These are phyloP conservation scores for Colletotrichum tamarilloi DNA, from an alignment of 2,329 filamentous ascomycete genomes.

Conservation along the genomic window DNA sequence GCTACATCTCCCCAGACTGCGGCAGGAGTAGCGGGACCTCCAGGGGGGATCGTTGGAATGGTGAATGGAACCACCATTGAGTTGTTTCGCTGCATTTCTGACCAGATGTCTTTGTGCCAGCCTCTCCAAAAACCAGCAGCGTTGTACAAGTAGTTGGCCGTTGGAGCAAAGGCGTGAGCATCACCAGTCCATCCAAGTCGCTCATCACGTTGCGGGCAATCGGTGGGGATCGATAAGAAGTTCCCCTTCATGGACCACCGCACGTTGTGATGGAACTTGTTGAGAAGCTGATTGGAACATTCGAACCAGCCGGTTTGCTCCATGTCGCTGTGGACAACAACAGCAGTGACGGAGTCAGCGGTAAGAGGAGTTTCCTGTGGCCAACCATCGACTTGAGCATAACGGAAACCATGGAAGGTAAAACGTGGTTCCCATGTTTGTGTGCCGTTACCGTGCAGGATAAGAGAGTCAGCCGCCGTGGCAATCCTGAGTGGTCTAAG, in stretches of 20 bases:
- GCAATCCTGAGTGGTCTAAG: slow-evolving; percentile 55
- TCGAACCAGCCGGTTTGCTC: slow-evolving; percentile 59
- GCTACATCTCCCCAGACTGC: slow-evolving; percentile 58
- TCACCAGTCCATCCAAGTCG: slow-evolving; percentile 66
- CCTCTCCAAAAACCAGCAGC: slow-evolving; percentile 59
- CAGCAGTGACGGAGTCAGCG: slow-evolving; percentile 39
- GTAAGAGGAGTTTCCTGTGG: slow-evolving; percentile 38
- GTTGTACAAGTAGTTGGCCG: slow-evolving; percentile 65
- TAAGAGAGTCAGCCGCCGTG: slow-evolving; percentile 53
- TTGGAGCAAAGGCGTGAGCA: slow-evolving; percentile 60
- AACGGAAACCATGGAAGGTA: slow-evolving; percentile 66
- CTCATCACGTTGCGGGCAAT: slow-evolving; percentile 68
- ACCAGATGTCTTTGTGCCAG: slow-evolving; percentile 61
- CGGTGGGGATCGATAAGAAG: slow-evolving; percentile 67
- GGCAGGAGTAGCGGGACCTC: slow-evolving; percentile 39
- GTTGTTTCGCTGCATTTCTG: slow-evolving; percentile 42
- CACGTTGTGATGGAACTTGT: slow-evolving; percentile 65
- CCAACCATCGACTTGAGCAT: slow-evolving; percentile 60
- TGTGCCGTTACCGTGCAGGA: slow-evolving; percentile 39
- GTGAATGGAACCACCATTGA: slow-evolving; percentile 42
- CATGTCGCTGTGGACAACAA: slow-evolving; percentile 64
- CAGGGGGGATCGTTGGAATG: slow-evolving; percentile 42
- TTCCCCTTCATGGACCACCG: slow-evolving; percentile 69
- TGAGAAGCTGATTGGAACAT: slow-evolving; percentile 63
- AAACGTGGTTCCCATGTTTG: slow-evolving; percentile 57